Percentiles rank a stretch among this genome's conserved stretches.
phyloP scores from a whole-genome alignment of 768 basidiomycete genomes.

The Lyophyllum atratum region DNA sequence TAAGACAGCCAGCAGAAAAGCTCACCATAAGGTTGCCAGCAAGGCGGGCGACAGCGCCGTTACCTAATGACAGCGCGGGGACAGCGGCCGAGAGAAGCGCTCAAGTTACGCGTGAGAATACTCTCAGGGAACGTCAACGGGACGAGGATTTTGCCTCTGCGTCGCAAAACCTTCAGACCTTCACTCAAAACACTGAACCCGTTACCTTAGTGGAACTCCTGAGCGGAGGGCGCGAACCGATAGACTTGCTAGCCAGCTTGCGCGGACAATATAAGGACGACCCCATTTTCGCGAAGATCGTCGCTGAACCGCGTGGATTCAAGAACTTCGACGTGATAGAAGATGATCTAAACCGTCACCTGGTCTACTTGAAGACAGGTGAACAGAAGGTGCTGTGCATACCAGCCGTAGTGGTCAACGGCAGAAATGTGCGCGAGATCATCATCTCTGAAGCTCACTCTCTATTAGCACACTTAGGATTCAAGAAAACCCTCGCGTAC shows the following conservation, averaged over 20 bases:
- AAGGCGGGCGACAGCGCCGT: too few relatives aligned
- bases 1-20: not conserved
- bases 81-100: not conserved
- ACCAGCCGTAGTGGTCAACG: constrained; percentile 15
- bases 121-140: not conserved
- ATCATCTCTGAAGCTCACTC: constrained; percentile 22
- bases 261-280: constrained; percentile 6
- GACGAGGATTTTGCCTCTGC: not conserved
- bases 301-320: not conserved
- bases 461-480: constrained; percentile 27
- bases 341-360: too few relatives aligned
- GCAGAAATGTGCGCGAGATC: constrained; percentile 20
- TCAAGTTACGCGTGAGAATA: not conserved
- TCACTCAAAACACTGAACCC: not conserved
- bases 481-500: constrained; percentile 28
- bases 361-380: not conserved
- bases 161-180: not conserved
- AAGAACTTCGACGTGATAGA: constrained; percentile 5
- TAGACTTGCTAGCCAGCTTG: constrained; percentile 6
- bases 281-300: constrained; percentile 7
- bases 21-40: not conserved
- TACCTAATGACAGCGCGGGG: not conserved
- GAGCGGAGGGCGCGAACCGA: not conserved
- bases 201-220: not conserved
- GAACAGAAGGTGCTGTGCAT: constrained; percentile 9